Percentiles rank a stretch among this genome's conserved stretches.
Conservation (phyloP, 495 filamentous ascomycete genomes). For the Penicillium pancosmium region DNA sequence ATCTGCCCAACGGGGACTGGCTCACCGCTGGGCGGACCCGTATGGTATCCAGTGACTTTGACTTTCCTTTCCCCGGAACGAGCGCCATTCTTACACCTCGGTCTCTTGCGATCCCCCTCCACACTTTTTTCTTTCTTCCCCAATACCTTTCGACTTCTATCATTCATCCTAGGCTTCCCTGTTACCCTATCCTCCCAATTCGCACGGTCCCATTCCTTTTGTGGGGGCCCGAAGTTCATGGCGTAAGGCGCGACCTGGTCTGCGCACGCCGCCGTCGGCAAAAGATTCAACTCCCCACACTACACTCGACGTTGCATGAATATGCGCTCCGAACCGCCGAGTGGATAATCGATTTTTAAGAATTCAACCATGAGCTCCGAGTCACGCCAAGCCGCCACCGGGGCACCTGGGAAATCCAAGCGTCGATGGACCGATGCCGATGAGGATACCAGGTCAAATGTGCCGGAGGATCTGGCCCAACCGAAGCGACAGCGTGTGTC, state of each 20-base stretch:
- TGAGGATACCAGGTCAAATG: conserved; percentile 32
- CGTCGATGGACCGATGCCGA: conserved; percentile 38
- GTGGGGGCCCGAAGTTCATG: conserved; percentile 19
- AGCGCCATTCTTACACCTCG: conserved; percentile 2
- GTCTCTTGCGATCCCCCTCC: background rate
- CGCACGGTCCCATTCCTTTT: conserved; percentile 9
- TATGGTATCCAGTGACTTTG: conserved; percentile 5
- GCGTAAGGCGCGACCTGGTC: conserved; percentile 17
- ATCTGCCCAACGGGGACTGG: conserved; percentile 24
- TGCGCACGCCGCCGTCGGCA: conserved; percentile 33
- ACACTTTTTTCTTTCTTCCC: conserved; percentile 5
- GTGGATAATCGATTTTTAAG: conserved; percentile 37
- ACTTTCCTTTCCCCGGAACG: conserved; percentile 21
- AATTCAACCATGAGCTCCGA: conserved; percentile 46
- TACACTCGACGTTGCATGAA: conserved; percentile 30
- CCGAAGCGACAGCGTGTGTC: conserved; percentile 57
- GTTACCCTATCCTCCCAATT: background rate
- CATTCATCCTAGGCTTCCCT: conserved; percentile 5
- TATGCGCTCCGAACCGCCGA: conserved; percentile 35
- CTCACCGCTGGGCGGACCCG: conserved; percentile 22
- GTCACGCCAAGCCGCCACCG: conserved; percentile 40
- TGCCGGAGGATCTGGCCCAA: conserved; percentile 34
- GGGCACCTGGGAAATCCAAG: conserved; percentile 37
- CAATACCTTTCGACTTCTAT: background rate
- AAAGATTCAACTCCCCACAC: conserved; percentile 35